phyloP scores from a whole-genome alignment of 2,329 filamentous ascomycete genomes.

The Aspergillus sp. region DNA sequence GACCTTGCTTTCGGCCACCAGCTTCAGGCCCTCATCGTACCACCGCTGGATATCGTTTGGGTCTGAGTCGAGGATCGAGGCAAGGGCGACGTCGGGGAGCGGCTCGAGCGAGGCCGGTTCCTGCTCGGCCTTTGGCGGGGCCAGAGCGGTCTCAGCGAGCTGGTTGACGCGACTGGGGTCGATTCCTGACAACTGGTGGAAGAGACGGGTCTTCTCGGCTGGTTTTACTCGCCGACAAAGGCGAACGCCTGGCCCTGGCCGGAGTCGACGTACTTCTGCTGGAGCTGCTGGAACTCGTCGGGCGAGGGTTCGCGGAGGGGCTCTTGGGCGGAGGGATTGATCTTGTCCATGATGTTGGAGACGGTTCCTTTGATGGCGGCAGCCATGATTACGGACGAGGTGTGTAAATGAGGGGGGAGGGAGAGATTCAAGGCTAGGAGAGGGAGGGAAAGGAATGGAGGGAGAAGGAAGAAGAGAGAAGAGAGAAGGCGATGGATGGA shows the following conservation, averaged over 20 bases:
- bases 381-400: constrained; percentile 22
- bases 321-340: constrained; percentile 30
- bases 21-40: constrained; percentile 62
- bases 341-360: constrained; percentile 40
- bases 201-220: constrained; percentile 67
- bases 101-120: constrained; percentile 60
- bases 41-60: constrained; percentile 68
- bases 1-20: constrained; percentile 60
- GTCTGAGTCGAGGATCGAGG: constrained; percentile 84
- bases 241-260: constrained; percentile 74
- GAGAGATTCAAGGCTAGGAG: background rate
- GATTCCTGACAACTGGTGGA: constrained; percentile 70
- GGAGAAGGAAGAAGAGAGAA: constrained; percentile 2
- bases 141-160: constrained; percentile 70
- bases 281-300: constrained; percentile 58
- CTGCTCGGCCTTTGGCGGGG: constrained; percentile 56
- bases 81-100: constrained; percentile 73
- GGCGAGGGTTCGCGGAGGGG: constrained; percentile 46
- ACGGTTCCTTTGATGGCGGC: constrained; percentile 35
- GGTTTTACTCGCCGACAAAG: constrained; percentile 68
- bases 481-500: constrained; percentile 5
- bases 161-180: constrained; percentile 81
- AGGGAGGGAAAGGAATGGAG: constrained; percentile 1
- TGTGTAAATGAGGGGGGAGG: constrained; percentile 1
- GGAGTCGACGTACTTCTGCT: constrained; percentile 62